Conservation (phyloP, 768 basidiomycete species). For the Boletus pseudo-olivaceus region DNA sequence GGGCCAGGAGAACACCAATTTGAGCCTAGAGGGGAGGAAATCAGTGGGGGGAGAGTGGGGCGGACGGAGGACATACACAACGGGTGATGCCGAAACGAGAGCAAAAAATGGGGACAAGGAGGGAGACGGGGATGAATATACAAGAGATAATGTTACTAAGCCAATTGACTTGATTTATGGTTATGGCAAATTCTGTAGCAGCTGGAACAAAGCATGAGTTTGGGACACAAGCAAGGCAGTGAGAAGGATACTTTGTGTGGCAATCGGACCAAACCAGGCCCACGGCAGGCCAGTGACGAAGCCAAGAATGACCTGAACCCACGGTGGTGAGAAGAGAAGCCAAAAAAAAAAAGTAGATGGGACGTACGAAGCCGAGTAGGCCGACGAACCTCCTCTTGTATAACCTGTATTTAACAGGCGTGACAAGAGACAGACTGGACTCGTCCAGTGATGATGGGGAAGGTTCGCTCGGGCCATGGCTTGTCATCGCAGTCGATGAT, state of each 20-base stretch:
- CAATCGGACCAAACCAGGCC: conserved; percentile 86
- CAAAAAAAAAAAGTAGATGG: background rate
- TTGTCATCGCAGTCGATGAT: background rate
- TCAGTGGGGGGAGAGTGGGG: background rate
- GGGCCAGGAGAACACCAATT: conserved; percentile 48
- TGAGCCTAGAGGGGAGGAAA: conserved; percentile 47
- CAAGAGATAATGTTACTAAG: conserved; percentile 65
- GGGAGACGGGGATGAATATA: conserved; percentile 59
- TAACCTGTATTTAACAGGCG: conserved; percentile 44
- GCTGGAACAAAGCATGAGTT: conserved; percentile 35
- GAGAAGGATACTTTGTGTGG: conserved; percentile 52
- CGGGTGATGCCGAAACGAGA: conserved; percentile 57
- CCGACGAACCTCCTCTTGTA: conserved; percentile 72
- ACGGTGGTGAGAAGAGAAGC: background rate
- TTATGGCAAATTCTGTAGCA: conserved; percentile 60
- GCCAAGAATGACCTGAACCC: conserved; percentile 54
- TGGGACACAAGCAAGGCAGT: background rate
- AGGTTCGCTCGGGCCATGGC: background rate
- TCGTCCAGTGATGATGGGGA: background rate
- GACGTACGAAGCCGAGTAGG: conserved; percentile 52
- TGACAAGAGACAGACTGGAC: background rate
- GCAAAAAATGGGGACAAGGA: conserved; percentile 56
- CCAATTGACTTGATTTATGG: conserved; percentile 76
- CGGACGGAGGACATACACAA: conserved; percentile 48
- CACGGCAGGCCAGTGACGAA: conserved; percentile 62